Conservation (phyloP, 2,329 filamentous ascomycete species). For the Cytospora leucostoma region DNA sequence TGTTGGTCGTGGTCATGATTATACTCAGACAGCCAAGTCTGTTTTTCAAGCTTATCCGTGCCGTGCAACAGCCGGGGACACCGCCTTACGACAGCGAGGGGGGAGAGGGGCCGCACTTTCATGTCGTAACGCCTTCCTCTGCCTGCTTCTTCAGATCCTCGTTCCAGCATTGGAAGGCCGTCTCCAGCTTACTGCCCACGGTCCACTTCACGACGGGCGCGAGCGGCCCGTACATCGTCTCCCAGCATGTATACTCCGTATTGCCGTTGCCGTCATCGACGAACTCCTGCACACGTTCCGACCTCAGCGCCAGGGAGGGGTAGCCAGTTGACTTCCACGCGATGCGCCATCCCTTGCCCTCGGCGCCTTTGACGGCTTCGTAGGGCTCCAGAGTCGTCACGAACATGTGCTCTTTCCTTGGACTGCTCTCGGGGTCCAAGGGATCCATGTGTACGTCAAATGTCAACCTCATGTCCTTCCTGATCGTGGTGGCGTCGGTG, state of each 20-base stretch:
- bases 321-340: constrained; percentile 42
- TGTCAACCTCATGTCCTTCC: constrained; percentile 37
- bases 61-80: neutral
- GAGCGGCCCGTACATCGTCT: constrained; percentile 48
- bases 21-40: too few species aligned
- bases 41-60: neutral
- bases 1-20: neutral
- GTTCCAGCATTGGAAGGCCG: constrained; percentile 42
- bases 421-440: constrained; percentile 18
- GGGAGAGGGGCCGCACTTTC: neutral
- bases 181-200: constrained; percentile 38
- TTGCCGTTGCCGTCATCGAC: constrained; percentile 36
- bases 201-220: constrained; percentile 38
- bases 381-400: constrained; percentile 40
- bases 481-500: constrained; percentile 31
- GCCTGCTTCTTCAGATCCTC: constrained; percentile 41
- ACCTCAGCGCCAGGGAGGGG: constrained; percentile 38
- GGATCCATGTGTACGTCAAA: constrained; percentile 40
- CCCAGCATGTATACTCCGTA: constrained; percentile 46
- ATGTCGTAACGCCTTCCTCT: constrained; percentile 28
- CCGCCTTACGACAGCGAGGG: neutral
- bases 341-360: constrained; percentile 40
- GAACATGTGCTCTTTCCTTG: constrained; percentile 30
- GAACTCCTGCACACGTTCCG: constrained; percentile 48
- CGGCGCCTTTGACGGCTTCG: constrained; percentile 23